Base-by-base conservation (phyloP, 78 protist genomes). In the Chrysochromulina tobinii region DNA sequence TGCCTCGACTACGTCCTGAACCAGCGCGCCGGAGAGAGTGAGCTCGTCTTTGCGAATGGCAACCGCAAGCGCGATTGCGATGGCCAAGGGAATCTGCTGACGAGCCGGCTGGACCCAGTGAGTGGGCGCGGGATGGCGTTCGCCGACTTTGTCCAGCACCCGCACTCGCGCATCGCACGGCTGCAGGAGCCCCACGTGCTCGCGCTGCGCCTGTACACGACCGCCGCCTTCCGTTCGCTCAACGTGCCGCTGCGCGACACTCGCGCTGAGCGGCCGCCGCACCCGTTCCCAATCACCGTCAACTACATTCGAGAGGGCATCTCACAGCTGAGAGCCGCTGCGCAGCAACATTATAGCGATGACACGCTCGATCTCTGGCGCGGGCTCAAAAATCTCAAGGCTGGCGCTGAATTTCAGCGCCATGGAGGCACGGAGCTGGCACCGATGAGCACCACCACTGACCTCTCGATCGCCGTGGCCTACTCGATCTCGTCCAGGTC, bases 171-270 rank as follows among this genome's bases (percentile, higher is more conserved):
- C 73, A 67, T 20, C 20, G 73, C 73, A 9, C 8, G 51, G 72
- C 68, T 83, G 57, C n/a, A 21, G 55, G 20, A 15, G 68, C 55
- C 64, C 50, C 50, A 83, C 8, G 88, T 83, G 14, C 88, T 83
- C 88, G 88, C 88, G 25, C 68, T 83, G 54, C 64, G 88, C 58
- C 68, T 83, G 61, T 83, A 83, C 88, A 83, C 88, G 68, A 59
- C 88, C 72, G 54, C 64, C 68, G 27, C 88, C 73, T 83, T 83
- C 88, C 64, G 88, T 12, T 59, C 50, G 66, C 15, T 83, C 88
- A 83, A 83, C 88, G 51, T 17, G 25, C 68, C 64, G 73, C 68
- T 83, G 64, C 88, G 88, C 8, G 61, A 25, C 55, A 55, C 73
- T 23, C n/a, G 50, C 27, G n/a, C 8, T 20, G 18, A 67, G 9